A percentile compares a stretch with the other conserved stretches of the same genome.
These are phyloP conservation scores for Chamaenerion angustifolium DNA, from an alignment of 345 rosid species.

Conservation along the genomic window DNA sequence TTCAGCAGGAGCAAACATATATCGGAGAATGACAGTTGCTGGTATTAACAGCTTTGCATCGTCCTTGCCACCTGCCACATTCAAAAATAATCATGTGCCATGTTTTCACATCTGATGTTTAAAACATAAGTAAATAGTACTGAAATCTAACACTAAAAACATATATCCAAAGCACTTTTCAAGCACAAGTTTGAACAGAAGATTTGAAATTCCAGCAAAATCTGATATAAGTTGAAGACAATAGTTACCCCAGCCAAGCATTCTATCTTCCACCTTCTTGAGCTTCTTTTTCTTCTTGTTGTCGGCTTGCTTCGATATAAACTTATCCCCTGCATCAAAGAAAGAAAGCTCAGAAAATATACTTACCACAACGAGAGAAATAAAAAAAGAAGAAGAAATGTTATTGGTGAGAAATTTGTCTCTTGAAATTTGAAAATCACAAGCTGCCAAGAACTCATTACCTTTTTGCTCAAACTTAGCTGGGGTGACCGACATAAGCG, in stretches of 20 bases:
- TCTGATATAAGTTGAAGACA: background rate
- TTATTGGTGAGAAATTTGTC: background rate
- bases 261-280: slow-evolving; percentile 76
- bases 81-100: slow-evolving; percentile 5
- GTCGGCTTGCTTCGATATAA: slow-evolving; percentile 64
- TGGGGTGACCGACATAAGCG: slow-evolving; percentile 62
- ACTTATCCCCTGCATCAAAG: slow-evolving; percentile 60
- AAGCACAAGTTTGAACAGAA: too few relatives aligned
- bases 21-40: slow-evolving; percentile 60
- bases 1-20: slow-evolving; percentile 81
- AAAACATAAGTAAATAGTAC: background rate
- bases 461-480: slow-evolving; percentile 98
- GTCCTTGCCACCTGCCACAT: slow-evolving; percentile 73
- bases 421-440: too few relatives aligned
- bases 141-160: background rate
- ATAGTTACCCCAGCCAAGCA: slow-evolving; percentile 91
- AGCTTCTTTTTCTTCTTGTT: slow-evolving; percentile 84
- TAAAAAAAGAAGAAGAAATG: background rate
- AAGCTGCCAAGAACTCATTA: slow-evolving; percentile 9
- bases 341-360: slow-evolving; percentile 1
- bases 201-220: too few relatives aligned
- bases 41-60: slow-evolving; percentile 76
- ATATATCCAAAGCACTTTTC: too few relatives aligned
- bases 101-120: background rate
- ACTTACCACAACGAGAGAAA: slow-evolving; percentile 6